Evolutionary conservation across 805 yeast genomes (phyloP).

Genomic region (Metschnikowia lunata): DNA sequence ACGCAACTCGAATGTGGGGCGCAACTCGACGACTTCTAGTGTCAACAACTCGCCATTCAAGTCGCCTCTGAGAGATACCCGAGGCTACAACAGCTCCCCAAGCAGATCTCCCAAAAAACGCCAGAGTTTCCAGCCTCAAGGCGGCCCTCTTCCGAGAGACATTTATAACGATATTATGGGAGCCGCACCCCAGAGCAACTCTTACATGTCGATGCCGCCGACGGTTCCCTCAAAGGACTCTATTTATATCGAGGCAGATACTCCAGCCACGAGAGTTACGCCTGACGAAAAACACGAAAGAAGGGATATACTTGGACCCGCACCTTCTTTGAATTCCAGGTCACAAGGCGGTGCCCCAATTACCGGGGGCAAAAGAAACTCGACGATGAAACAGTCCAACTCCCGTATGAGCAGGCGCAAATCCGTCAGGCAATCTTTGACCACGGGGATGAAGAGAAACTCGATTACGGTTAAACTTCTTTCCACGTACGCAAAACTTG

Average conservation of each 20-base stretch:
- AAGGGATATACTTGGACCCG: constrained; percentile 23
- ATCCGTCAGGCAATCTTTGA: constrained; percentile 37
- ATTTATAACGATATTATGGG: constrained; percentile 41
- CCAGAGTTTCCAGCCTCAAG: constrained; percentile 12
- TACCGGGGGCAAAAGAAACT: constrained; percentile 23
- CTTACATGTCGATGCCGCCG: constrained; percentile 32
- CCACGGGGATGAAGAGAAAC: constrained; percentile 53
- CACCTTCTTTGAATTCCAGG: constrained; percentile 20
- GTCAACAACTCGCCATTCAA: constrained; percentile 29
- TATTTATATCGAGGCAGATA: constrained; percentile 13
- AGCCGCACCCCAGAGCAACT: constrained; percentile 10
- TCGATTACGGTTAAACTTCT: constrained; percentile 68
- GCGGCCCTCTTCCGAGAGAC: constrained; percentile 38
- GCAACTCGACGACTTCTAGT: constrained; percentile 29
- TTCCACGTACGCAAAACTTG: constrained; percentile 67
- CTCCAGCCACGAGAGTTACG: constrained; percentile 7
- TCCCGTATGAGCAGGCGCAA: constrained; percentile 32
- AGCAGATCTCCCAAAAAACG: constrained; percentile 22
- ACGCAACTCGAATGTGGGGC: constrained; percentile 18
- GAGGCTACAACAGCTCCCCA: constrained; percentile 13
- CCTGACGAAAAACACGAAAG: constrained; percentile 10
- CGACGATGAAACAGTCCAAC: constrained; percentile 11
- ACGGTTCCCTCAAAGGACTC: constrained; percentile 40
- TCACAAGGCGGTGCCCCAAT: no score
- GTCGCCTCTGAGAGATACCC: constrained; percentile 11